Conservation (phyloP, 2,329 filamentous ascomycete species). For the Bipolaris victoriae region DNA sequence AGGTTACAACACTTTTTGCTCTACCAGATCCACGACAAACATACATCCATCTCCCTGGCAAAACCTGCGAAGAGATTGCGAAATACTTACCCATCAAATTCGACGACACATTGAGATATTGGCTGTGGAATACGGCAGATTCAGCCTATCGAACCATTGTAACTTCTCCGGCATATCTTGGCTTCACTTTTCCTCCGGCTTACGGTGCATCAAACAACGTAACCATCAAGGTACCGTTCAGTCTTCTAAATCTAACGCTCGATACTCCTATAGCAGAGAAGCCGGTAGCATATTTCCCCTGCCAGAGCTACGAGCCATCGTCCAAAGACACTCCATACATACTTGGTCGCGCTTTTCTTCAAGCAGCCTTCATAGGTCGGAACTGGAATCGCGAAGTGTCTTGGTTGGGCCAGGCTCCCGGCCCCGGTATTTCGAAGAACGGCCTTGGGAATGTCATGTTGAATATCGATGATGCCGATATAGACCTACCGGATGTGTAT, state of each 20-base stretch:
- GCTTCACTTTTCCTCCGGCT: slow-evolving; percentile 50
- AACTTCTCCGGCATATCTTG: slow-evolving; percentile 51
- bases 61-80: slow-evolving; percentile 38
- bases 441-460: slow-evolving; percentile 10
- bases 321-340: background rate
- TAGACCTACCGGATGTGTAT: background rate
- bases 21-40: slow-evolving; percentile 29
- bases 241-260: slow-evolving; percentile 48
- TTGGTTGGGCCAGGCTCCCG: slow-evolving; percentile 14
- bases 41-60: slow-evolving; percentile 34
- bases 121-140: slow-evolving; percentile 37
- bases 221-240: slow-evolving; percentile 54
- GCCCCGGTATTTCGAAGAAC: background rate
- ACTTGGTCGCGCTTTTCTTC: slow-evolving; percentile 56
- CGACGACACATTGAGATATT: slow-evolving; percentile 26
- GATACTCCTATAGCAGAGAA: slow-evolving; percentile 44
- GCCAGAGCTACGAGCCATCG: slow-evolving; percentile 33
- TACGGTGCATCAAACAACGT: background rate
- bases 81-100: slow-evolving; percentile 35
- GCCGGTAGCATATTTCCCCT: slow-evolving; percentile 54
- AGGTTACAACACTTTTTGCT: background rate
- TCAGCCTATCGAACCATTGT: slow-evolving; percentile 48
- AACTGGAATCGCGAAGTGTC: slow-evolving; percentile 7
- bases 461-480: slow-evolving; percentile 3
- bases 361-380: slow-evolving; percentile 55